These are phyloP conservation scores for Annona cherimola DNA, from an alignment of 164 flowering plant genomes.

Conservation along the genomic window DNA sequence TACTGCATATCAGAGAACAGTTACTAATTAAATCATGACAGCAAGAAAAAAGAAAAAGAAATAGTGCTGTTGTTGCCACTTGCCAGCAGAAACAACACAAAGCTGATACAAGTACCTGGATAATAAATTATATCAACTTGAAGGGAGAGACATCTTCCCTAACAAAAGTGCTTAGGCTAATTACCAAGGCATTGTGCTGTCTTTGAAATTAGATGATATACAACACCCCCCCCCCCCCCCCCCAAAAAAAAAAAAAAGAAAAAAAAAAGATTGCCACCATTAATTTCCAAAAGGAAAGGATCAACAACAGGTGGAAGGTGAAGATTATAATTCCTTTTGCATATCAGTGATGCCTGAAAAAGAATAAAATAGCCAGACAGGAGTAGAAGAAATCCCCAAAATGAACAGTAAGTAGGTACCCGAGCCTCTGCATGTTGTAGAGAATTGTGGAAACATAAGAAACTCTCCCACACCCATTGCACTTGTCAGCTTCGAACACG, in stretches of 20 bases:
- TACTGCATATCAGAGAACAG: constrained; percentile 45
- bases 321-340: neutral
- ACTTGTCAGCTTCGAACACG: too few relatives aligned
- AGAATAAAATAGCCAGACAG: too few relatives aligned
- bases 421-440: too few relatives aligned
- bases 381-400: too few relatives aligned
- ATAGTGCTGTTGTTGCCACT: neutral
- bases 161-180: constrained; percentile 20
- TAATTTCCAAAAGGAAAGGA: neutral
- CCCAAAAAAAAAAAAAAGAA: too few relatives aligned
- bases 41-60: neutral
- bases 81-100: constrained; percentile 16
- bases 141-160: constrained; percentile 23
- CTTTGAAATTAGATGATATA: neutral
- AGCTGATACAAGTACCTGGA: constrained; percentile 15
- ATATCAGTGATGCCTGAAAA: too few relatives aligned
- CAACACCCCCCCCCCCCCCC: too few relatives aligned
- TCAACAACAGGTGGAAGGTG: neutral
- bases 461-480: too few relatives aligned
- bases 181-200: constrained; percentile 1
- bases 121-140: constrained; percentile 20
- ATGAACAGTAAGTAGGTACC: too few relatives aligned
- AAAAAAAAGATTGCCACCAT: neutral
- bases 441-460: too few relatives aligned
- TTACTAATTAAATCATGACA: constrained; percentile 5